phyloP scores from a whole-genome alignment of 345 rosid genomes.

The Kernera saxatilis region DNA sequence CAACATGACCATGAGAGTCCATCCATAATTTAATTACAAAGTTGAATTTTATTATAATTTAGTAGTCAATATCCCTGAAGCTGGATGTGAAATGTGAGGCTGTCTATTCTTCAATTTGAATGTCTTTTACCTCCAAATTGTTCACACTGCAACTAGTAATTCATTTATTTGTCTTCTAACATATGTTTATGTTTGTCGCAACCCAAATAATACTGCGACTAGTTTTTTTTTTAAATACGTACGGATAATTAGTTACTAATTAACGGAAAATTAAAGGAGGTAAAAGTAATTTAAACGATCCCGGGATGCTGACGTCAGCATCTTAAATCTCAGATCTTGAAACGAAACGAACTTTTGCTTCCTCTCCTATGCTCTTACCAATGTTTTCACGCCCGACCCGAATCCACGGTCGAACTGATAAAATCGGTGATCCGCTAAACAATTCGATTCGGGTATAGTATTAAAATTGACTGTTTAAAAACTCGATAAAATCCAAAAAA shows the following conservation, averaged over 20 bases:
- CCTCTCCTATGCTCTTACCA: too few species aligned
- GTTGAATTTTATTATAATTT: neutral
- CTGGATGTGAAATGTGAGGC: slow-evolving; percentile 13
- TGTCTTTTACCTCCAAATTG: slow-evolving; percentile 20
- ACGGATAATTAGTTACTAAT: neutral
- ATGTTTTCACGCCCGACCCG: too few species aligned
- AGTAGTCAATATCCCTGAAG: slow-evolving; percentile 4
- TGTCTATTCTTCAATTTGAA: neutral
- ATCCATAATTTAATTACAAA: neutral
- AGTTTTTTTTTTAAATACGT: neutral
- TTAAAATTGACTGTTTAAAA: too few species aligned
- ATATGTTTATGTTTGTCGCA: slow-evolving; percentile 8
- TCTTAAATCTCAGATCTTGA: slow-evolving; percentile 62
- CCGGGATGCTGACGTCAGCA: slow-evolving; percentile 41
- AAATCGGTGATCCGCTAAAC: too few species aligned
- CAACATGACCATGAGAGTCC: slow-evolving; percentile 8
- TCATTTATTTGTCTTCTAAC: neutral
- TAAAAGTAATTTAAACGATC: slow-evolving; percentile 12
- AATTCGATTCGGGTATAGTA: too few species aligned
- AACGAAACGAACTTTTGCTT: slow-evolving; percentile 51
- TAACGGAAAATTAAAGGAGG: neutral
- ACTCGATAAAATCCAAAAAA: too few species aligned
- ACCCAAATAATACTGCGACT: neutral
- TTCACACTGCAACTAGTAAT: neutral
- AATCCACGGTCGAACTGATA: too few species aligned